Evolutionary conservation across 768 basidiomycete genomes (phyloP), one percentile per base, ranked within the genome.

Genomic region (Phylloporus sp.): DNA sequence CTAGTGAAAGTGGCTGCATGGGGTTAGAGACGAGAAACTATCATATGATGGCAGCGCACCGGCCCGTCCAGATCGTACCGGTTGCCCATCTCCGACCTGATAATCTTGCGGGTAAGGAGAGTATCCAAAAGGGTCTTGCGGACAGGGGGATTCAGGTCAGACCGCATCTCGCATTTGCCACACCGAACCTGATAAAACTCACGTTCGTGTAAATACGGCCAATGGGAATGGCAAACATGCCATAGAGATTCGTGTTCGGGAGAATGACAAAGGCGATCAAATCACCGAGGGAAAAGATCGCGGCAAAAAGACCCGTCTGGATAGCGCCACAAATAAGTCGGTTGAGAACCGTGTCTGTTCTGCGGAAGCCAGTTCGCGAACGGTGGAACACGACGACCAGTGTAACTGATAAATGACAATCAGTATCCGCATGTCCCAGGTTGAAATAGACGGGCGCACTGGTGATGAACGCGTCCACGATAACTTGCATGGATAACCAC

Each of bases 401-500:
- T n/a, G 37, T 21, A 31, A 14, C 29, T 31, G 29, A 7, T 15
- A 15, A 31, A n/a, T n/a, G n/a, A n/a, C n/a, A 9, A 14, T 20
- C 47, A 8, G 18, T 5, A 20, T 9, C 10, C 14, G 15, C 3
- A 5, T 14, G 13, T 18, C 5, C 18, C 11, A 22, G 6, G 5
- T 8, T 18, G 3, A 7, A 20, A 10, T 15, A 13, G 24, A 22
- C 0, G 4, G 17, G 9, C 49, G 15, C 28, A 78, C 77, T 48
- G 2, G 75, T 75, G 38, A 78, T 74, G 17, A 71, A 42, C 7
- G 69, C 29, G 53, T 78, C 77, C 1, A 71, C 68, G 18, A 48
- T 40, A 9, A 75, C 72, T 50, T 78, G 77, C 58, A 73, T 68
- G 1, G 60, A 63, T 10, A 78, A 58, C 77, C 76, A 77, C 23